A percentile compares a stretch with the other conserved stretches of the same genome.
phyloP scores from a whole-genome alignment of 2,329 filamentous ascomycete genomes.

The Calonectria naviculata region DNA sequence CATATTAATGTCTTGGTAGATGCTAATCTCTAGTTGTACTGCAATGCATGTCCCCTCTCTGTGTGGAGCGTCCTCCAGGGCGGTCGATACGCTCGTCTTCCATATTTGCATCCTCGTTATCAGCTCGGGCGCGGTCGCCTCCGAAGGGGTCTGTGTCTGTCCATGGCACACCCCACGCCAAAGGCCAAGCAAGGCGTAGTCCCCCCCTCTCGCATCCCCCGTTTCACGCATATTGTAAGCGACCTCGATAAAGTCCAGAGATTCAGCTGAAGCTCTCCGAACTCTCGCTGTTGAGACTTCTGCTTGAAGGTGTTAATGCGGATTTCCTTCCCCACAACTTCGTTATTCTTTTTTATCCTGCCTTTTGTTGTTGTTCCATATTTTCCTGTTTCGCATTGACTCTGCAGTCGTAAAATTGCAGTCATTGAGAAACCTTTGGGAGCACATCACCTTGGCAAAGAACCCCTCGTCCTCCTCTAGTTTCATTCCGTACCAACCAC shows the following conservation, averaged over 20 bases:
- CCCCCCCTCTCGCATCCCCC: conserved; percentile 30
- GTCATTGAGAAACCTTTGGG: background rate
- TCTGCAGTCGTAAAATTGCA: background rate
- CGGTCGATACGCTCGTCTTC: background rate
- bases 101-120: conserved; percentile 1
- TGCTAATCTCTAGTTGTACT: background rate
- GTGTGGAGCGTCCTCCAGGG: background rate
- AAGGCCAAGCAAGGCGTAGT: background rate
- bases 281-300: conserved; percentile 34
- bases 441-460: background rate
- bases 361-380: background rate
- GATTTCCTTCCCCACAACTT: conserved; percentile 1
- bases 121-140: conserved; percentile 31
- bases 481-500: conserved; percentile 26
- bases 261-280: conserved; percentile 29
- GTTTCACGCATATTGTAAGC: conserved; percentile 40
- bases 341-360: background rate
- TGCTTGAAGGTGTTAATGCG: conserved; percentile 22
- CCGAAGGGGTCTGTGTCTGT: conserved; percentile 19
- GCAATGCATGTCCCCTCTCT: background rate
- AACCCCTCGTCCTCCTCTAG: background rate
- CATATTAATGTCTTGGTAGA: background rate
- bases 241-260: conserved; percentile 33
- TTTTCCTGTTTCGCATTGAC: background rate
- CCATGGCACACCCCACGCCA: conserved; percentile 24